A percentile compares a stretch with the other conserved stretches of the same genome.
Conservation (phyloP, 306 rosid genomes). For the Neltuma alba region DNA sequence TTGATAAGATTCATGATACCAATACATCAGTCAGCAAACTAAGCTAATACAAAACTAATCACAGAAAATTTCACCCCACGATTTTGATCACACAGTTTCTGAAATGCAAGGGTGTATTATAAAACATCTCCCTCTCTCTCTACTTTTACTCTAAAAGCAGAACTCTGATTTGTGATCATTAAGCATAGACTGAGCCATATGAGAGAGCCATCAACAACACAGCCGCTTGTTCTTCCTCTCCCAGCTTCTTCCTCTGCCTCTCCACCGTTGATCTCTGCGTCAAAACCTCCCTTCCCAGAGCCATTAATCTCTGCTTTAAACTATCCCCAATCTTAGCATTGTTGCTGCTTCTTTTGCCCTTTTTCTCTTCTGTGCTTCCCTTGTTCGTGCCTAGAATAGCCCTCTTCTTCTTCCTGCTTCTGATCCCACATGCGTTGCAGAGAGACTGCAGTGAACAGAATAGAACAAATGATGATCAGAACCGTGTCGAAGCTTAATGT, state of each 20-base stretch:
- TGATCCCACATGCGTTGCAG: slow-evolving; percentile 97
- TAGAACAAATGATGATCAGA: neutral
- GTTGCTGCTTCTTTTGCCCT: slow-evolving; percentile 42
- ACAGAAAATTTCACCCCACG: slow-evolving; percentile 31
- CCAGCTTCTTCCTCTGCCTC: slow-evolving; percentile 70
- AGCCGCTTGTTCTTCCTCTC: slow-evolving; percentile 95
- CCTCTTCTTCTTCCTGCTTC: slow-evolving; percentile 94
- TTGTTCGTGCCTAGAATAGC: slow-evolving; percentile 75
- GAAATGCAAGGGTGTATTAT: slow-evolving; percentile 40
- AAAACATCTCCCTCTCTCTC: neutral
- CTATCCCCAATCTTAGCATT: slow-evolving; percentile 50
- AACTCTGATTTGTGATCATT: neutral
- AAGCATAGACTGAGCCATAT: slow-evolving; percentile 85
- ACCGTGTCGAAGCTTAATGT: slow-evolving; percentile 4
- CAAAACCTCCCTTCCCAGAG: slow-evolving; percentile 75
- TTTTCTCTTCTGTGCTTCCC: slow-evolving; percentile 54
- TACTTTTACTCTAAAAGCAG: neutral
- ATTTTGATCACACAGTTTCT: slow-evolving; percentile 44
- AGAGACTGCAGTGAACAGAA: slow-evolving; percentile 56
- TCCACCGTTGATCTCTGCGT: slow-evolving; percentile 79
- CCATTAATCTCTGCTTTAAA: slow-evolving; percentile 62
- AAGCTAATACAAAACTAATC: slow-evolving; percentile 29
- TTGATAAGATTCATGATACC: slow-evolving; percentile 15
- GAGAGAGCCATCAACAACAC: slow-evolving; percentile 90
- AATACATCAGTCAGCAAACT: slow-evolving; percentile 36